Conservation (phyloP, 305 asterid genomes). For the Caryopteris hybrid region DNA sequence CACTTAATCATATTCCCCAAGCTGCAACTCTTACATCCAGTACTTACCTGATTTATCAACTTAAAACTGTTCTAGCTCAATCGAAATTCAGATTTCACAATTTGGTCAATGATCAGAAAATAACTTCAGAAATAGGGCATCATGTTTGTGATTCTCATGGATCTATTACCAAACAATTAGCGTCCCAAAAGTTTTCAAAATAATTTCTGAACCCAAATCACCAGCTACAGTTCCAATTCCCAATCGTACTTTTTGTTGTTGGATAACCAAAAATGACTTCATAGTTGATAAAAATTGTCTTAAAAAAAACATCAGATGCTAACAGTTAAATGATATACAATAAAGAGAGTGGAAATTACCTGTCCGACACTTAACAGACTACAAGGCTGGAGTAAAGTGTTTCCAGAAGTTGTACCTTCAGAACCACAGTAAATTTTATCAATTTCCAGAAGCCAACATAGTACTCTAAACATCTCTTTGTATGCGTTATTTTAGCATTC, state of each 20-base stretch:
- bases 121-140: neutral
- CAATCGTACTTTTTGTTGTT: no score
- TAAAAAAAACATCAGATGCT: neutral
- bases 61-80: slow-evolving; percentile 1
- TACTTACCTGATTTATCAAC: neutral
- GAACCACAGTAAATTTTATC: slow-evolving; percentile 10
- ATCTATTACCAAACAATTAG: neutral
- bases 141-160: neutral
- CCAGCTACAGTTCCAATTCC: neutral
- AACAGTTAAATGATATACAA: neutral
- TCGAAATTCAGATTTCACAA: neutral
- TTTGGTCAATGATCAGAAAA: neutral
- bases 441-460: neutral
- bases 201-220: neutral
- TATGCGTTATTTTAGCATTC: neutral
- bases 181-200: neutral
- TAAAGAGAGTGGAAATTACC: slow-evolving; percentile 35
- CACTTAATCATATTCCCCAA: neutral
- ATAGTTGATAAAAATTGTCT: neutral
- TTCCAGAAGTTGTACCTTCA: slow-evolving; percentile 58
- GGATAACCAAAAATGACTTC: neutral
- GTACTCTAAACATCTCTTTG: neutral
- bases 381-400: slow-evolving; percentile 65
- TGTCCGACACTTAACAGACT: slow-evolving; percentile 84
- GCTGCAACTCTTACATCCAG: neutral